phyloP scores from a whole-genome alignment of 1,139 yeast species.

The Candida pseudoviswanathii region DNA sequence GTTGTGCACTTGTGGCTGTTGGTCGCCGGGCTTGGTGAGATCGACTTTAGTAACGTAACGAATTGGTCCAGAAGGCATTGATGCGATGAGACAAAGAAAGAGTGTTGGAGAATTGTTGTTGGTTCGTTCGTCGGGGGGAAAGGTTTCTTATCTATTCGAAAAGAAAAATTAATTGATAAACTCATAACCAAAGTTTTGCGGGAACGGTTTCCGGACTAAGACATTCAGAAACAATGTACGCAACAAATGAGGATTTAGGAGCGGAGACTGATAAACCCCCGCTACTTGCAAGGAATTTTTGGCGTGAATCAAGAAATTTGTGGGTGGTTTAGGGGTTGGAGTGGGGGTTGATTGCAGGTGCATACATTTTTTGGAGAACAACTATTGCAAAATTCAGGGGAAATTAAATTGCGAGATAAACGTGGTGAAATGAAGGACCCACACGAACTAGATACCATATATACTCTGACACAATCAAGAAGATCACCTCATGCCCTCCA shows the following conservation, averaged over 20 bases:
- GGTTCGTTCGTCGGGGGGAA: neutral
- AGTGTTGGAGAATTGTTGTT: neutral
- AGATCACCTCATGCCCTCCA: no score
- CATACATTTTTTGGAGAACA: neutral
- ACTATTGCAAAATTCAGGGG: neutral
- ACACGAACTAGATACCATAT: no score
- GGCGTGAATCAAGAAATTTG: no score
- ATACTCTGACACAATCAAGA: no score
- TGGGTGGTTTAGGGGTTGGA: neutral
- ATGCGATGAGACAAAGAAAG: neutral
- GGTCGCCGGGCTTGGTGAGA: slow-evolving; percentile 43
- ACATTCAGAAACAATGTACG: neutral
- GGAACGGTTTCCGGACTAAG: neutral
- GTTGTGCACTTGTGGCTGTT: slow-evolving; percentile 49
- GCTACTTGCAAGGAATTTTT: neutral
- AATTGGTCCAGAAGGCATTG: slow-evolving; percentile 12
- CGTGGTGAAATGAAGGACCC: neutral
- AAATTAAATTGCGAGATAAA: neutral
- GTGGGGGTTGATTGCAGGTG: neutral
- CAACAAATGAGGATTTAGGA: no score
- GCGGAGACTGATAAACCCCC: no score
- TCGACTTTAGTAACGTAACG: slow-evolving; percentile 31
- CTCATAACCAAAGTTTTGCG: neutral
- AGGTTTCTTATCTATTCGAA: neutral
- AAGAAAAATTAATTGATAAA: neutral